These are phyloP conservation scores for Fraxinus cuspidata DNA, from an alignment of 257 asterid genomes.

Conservation along the genomic window DNA sequence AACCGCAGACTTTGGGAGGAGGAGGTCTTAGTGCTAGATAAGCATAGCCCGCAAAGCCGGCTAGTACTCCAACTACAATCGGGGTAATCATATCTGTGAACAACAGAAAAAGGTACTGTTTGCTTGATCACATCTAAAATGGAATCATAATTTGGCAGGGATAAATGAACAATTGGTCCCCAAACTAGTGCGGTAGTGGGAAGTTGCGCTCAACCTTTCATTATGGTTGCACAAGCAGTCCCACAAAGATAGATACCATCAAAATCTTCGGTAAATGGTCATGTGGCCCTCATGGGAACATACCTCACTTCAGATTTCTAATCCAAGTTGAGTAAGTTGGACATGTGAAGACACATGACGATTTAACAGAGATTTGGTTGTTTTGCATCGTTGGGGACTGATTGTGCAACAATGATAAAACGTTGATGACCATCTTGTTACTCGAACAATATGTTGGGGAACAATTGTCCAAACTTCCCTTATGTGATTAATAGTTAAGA, in stretches of 20 bases:
- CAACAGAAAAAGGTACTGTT: neutral
- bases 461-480: neutral
- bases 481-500: neutral
- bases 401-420: neutral
- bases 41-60: conserved; percentile 53
- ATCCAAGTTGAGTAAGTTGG: neutral
- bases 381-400: neutral
- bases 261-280: neutral
- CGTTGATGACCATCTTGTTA: neutral
- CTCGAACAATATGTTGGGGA: neutral
- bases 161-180: neutral
- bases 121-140: neutral
- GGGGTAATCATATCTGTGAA: conserved; percentile 55
- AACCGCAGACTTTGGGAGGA: conserved; percentile 68
- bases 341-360: neutral
- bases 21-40: conserved; percentile 59
- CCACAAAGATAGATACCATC: neutral
- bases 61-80: conserved; percentile 49
- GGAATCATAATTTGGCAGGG: neutral
- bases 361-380: neutral
- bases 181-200: neutral
- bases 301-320: neutral
- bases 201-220: neutral
- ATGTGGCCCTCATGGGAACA: neutral
- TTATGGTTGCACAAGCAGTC: neutral